A percentile compares a stretch with the other conserved stretches of the same genome.
Evolutionary conservation across 768 basidiomycete species (phyloP).

Genomic region (Lentinula aciculospora): DNA sequence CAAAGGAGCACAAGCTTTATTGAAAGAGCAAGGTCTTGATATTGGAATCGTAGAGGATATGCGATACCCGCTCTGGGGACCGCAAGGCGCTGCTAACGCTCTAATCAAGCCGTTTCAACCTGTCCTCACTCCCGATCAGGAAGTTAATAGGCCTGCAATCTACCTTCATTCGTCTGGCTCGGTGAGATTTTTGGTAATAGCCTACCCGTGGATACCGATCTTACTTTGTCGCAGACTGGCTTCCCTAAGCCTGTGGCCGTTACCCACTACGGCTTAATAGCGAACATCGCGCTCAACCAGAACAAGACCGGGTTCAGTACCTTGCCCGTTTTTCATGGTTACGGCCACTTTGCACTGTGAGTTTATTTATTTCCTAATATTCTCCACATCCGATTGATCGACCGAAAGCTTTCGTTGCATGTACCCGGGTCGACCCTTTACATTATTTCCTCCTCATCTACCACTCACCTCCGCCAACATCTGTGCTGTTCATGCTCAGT

Average conservation of each 20-base stretch:
- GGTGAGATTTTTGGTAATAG: conserved; percentile 11
- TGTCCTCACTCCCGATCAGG: conserved; percentile 25
- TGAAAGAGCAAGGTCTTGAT: conserved; percentile 16
- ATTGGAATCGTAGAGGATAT: conserved; percentile 24
- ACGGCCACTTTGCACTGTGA: conserved; percentile 31
- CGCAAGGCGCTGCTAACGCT: conserved; percentile 21
- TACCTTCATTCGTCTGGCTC: conserved; percentile 42
- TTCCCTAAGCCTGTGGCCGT: conserved; percentile 38
- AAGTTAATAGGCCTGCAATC: conserved; percentile 24
- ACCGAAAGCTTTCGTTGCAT: conserved; percentile 20
- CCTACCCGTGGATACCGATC: background rate
- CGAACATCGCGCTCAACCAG: conserved; percentile 29
- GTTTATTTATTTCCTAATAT: conserved; percentile 4
- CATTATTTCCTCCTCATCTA: conserved; percentile 32
- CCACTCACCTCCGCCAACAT: conserved; percentile 38
- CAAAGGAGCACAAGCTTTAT: conserved; percentile 22
- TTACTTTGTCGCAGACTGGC: conserved; percentile 30
- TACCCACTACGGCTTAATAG: conserved; percentile 29
- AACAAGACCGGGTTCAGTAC: conserved; percentile 33
- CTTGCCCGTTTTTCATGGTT: conserved; percentile 39
- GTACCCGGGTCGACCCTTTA: conserved; percentile 30
- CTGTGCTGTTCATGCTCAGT: conserved; percentile 23
- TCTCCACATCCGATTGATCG: background rate
- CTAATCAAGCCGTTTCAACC: conserved; percentile 21
- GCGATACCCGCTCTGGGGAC: conserved; percentile 34